Percentiles rank a stretch among this genome's conserved stretches.
Conservation (phyloP, 805 yeast genomes). For the Saccharomycopsis lassenensis region DNA sequence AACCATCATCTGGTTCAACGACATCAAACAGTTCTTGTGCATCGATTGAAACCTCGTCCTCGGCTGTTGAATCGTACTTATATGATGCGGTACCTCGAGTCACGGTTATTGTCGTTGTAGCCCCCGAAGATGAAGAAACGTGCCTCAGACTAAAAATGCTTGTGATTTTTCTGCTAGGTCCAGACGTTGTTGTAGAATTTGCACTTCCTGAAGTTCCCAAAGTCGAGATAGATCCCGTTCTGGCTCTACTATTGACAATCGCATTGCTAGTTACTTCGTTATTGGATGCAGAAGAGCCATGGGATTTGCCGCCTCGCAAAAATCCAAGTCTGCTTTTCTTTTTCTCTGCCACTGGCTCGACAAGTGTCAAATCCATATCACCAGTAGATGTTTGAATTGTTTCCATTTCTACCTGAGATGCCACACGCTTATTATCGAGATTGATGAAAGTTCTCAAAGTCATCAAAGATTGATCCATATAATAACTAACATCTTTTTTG, state of each 20-base stretch:
- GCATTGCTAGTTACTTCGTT: no score
- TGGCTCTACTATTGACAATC: no score
- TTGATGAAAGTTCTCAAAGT: constrained; percentile 51
- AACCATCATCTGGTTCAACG: constrained; percentile 66
- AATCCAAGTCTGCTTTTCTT: constrained; percentile 46
- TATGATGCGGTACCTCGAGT: constrained; percentile 43
- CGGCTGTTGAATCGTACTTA: constrained; percentile 54
- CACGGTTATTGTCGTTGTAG: constrained; percentile 10
- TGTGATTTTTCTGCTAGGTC: no score
- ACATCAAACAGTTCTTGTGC: constrained; percentile 55
- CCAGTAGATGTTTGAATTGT: constrained; percentile 79
- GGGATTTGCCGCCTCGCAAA: no score
- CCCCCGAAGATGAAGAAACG: no score
- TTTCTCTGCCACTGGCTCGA: constrained; percentile 42
- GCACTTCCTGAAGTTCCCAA: no score
- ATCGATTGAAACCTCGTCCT: constrained; percentile 57
- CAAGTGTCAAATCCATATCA: constrained; percentile 55
- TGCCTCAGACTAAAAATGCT: no score
- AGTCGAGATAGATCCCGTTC: no score
- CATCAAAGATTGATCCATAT: constrained; percentile 27
- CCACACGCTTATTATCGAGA: constrained; percentile 65
- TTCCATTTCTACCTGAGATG: constrained; percentile 80
- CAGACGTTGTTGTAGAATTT: no score
- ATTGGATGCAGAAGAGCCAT: no score
- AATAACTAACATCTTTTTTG: constrained; percentile 21